These are phyloP conservation scores for Diphasiastrum complanatum DNA, from an alignment of 83 land plant genomes.

Conservation along the genomic window DNA sequence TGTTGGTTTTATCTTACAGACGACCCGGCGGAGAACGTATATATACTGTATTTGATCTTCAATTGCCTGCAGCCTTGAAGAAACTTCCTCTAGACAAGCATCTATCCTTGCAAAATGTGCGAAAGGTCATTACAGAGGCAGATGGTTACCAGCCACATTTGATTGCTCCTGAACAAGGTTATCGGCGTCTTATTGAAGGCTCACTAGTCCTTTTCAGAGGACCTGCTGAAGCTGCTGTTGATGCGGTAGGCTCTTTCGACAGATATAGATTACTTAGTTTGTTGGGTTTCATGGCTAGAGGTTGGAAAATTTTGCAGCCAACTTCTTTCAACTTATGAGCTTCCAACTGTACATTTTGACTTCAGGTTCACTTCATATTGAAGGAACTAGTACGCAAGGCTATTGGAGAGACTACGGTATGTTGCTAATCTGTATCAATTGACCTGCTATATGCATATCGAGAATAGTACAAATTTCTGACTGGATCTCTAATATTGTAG, in stretches of 20 bases:
- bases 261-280: background rate
- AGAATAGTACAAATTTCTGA: background rate
- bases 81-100: conserved; percentile 68
- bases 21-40: conserved; percentile 72
- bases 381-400: conserved; percentile 66
- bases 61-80: conserved; percentile 71
- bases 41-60: conserved; percentile 67
- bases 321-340: background rate
- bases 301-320: background rate
- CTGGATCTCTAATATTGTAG: no score
- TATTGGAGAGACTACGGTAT: conserved; percentile 55
- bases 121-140: conserved; percentile 59
- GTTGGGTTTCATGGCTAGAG: background rate
- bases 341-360: background rate
- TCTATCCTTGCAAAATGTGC: conserved; percentile 64
- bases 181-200: conserved; percentile 62
- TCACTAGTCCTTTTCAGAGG: conserved; percentile 48
- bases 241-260: conserved; percentile 40
- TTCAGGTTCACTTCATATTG: conserved; percentile 59
- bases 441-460: background rate
- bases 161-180: conserved; percentile 78
- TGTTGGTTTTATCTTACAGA: conserved; percentile 22
- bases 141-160: conserved; percentile 79
- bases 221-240: conserved; percentile 78
- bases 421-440: conserved; percentile 5